Base-by-base conservation (phyloP, 2,329 filamentous ascomycete species). In the Scytalidium lignicola region DNA sequence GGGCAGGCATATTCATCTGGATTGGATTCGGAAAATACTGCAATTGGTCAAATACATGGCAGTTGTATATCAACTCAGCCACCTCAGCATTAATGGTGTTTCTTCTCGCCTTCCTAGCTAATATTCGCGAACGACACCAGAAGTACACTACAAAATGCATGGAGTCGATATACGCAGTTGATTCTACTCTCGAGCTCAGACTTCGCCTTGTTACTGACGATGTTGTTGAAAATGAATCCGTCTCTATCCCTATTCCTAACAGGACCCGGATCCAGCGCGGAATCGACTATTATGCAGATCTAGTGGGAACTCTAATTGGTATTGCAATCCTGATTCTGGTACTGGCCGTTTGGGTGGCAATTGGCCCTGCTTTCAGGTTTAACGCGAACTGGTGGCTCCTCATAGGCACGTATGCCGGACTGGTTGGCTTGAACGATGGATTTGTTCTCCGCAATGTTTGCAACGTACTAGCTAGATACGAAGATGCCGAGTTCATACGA, bases 381-480 rank as follows among this genome's bases (percentile, higher is more conserved):
- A 64, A 67, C 51, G 53, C 60, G 47, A 73, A 70, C 57, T 74
- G 71, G 71, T 73, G 69, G 67, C 66, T 74, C 0, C 61, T 73
- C 13, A 73, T 74, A 42, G 71, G 71, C 18, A 74, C 70, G 0
- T 74, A 73, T 53, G 69, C 71, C 0, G 71, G 71, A 1, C 60
- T 74, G n/a, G 61, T 74, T 44, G 71, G 71, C 4, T 58, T 73
- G 37, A 62, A 68, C 40, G 70, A 74, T 52, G 67, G 68, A 20
- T 74, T 74, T 47, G 65, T 74, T 17, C 63, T 74, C 10, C 68
- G 68, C 37, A 73, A 74, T 49, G 63, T 74, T 13, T 65, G 71
- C 51, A 59, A 51, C 55, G 61, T 55, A 54, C 41, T 66, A 41
- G 18, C 57, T 55, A 19, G 58, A 7, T 53, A 60, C 9, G 55